Base-by-base conservation (phyloP, 257 asterid species). In the Datura wrightii region DNA sequence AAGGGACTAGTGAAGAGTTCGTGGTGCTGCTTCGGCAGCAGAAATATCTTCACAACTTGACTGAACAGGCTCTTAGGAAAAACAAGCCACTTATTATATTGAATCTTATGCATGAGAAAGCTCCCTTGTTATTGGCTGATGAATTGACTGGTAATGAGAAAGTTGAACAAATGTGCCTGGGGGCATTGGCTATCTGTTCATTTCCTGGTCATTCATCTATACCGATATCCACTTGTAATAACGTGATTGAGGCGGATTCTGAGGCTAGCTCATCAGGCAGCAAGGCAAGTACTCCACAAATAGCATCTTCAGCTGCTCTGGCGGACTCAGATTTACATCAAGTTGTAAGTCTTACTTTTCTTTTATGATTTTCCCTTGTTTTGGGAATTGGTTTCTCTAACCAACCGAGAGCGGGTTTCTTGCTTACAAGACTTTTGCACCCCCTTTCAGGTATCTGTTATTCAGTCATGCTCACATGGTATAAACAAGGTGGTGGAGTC, bases 11-110 rank as follows among this genome's bases (percentile, higher is more conserved):
- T 83, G 95, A 92, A 87, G 95, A 90, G 70, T 84, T 94, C 36
- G 76, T 58, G 62, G 63, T 84, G 52, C 52, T 91, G 90, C 88
- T 91, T 88, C 90, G 87, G 72, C 96, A 90, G 85, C 97, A 91
- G 87, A 93, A 91, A 85, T 89, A 86, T 91, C 91, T 97, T 59
- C 84, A 89, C 80, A 92, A 84, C 88, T 83, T 95, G 86, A 97
- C 98, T 0, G 98, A 95, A 67, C 94, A 90, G 31, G 97, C 99
- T 8, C 97, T 97, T 60, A 91, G 89, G 80, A 97, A 92, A 92
- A 93, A 95, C 89, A 92, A 90, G 85, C 98, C 99, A 3, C 86
- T 97, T 88, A 83, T 95, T 72, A 85, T 97, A 79, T 80, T 89
- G 83, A 97, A 97, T 90, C 87, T 95, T 60, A 90, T 83, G 91